Evolutionary conservation across 306 rosid genomes (phyloP), one percentile per base, ranked within the genome.

Genomic region (Amphicarpaea edgeworthii): DNA sequence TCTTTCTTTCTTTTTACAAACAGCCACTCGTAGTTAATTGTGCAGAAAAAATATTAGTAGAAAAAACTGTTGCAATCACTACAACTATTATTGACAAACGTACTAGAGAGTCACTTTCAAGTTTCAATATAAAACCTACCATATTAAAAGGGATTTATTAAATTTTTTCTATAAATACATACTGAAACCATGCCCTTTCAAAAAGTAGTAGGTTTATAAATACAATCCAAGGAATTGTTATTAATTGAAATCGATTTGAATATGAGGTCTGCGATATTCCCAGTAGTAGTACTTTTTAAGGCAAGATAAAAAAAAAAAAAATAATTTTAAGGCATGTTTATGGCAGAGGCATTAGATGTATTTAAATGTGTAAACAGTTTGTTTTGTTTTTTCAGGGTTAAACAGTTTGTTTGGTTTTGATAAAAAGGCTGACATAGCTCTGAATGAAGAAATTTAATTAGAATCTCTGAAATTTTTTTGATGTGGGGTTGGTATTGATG

Each of bases 401-500:
- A 6, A n/a, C 41, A 59, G 5, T 59, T 59, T 24, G 19, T 40
- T 58, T 58, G 40, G 32, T 26, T 28, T 30, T 30, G 67, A 32
- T 30, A 32, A 15, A 15, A 60, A 60, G 3, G 67, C 23, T 60
- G 67, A 1, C 32, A 55, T 55, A 11, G 61, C 28, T 53, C 11
- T 50, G 57, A 19, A 19, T 17, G 59, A 51, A 54, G 2, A 53
- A 53, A 7, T 55, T 19, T 9, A 21, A 55, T 19, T 20, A 4
- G 32, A 23, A 55, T 0, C n/a, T 34, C 40, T 21, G 1, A 23
- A 34, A n/a, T n/a, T n/a, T n/a, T 34, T 34, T 34, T 34, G 61
- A 55, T 58, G 64, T 58, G 19, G 64, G 64, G 64, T 58, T 58
- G 64, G 34, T 16, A 34, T 34, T 62, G 46, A 62, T 62, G 26